A percentile compares a stretch with the other conserved stretches of the same genome.
These are phyloP conservation scores for Ophiostoma populinum DNA, from an alignment of 2,329 filamentous ascomycete species.

Conservation along the genomic window DNA sequence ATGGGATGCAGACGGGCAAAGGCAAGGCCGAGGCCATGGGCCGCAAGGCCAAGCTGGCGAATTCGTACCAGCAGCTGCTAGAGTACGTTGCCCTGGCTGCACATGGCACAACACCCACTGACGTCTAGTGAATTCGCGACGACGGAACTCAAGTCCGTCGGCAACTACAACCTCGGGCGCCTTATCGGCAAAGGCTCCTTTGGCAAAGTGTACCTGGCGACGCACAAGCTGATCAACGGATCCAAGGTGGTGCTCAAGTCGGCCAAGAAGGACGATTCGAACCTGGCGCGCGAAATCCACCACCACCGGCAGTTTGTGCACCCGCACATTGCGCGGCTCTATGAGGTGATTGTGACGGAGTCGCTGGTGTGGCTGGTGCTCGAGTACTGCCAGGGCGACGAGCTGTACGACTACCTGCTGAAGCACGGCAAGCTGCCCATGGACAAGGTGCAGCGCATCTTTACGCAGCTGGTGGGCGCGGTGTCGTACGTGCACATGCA, in stretches of 20 bases:
- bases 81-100: conserved; percentile 44
- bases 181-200: conserved; percentile 97
- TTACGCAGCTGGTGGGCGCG: conserved; percentile 86
- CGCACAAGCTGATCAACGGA: conserved; percentile 94
- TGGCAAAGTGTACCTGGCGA: conserved; percentile 91
- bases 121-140: conserved; percentile 70
- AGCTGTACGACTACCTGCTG: conserved; percentile 91
- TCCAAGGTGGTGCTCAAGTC: conserved; percentile 99
- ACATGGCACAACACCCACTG: too few relatives aligned
- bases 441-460: conserved; percentile 84
- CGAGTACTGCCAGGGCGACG: conserved; percentile 92
- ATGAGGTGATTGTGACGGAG: conserved; percentile 97
- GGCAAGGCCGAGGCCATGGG: conserved; percentile 61
- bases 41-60: conserved; percentile 66
- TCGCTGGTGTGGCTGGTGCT: conserved; percentile 87
- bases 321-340: conserved; percentile 87
- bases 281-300: conserved; percentile 92
- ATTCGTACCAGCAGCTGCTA: conserved; percentile 89
- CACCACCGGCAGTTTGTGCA: conserved; percentile 97
- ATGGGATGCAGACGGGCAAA: conserved; percentile 28
- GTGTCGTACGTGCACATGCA: conserved; percentile 91
- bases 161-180: conserved; percentile 82
- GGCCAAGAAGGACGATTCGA: conserved; percentile 86
- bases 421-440: conserved; percentile 69
- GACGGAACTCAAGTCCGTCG: conserved; percentile 77